phyloP scores from a whole-genome alignment of 768 basidiomycete genomes.

The Mycena galericulata region DNA sequence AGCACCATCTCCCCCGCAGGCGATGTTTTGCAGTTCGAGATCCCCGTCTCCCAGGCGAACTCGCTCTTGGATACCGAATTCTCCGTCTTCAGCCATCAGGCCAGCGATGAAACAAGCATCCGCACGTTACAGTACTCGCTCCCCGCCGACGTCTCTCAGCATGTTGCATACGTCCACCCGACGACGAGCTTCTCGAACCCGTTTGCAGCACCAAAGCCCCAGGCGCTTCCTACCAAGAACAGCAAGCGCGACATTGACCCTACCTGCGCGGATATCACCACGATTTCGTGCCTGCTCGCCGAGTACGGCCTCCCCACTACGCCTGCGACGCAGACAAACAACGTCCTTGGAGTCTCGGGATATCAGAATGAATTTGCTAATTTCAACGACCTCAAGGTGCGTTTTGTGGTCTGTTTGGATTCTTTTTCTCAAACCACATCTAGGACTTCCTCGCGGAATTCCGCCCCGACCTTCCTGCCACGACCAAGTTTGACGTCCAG shows the following conservation, averaged over 20 bases:
- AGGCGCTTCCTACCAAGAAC: slow-evolving; percentile 2
- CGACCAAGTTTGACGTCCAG: slow-evolving; percentile 31
- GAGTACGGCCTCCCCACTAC: slow-evolving; percentile 50
- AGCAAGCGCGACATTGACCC: slow-evolving; percentile 22
- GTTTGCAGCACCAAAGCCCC: slow-evolving; percentile 3
- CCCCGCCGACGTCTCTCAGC: neutral
- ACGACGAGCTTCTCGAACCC: slow-evolving; percentile 46
- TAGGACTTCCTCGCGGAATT: slow-evolving; percentile 22
- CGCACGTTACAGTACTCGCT: slow-evolving; percentile 44
- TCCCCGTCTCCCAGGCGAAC: slow-evolving; percentile 48
- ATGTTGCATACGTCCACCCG: slow-evolving; percentile 38
- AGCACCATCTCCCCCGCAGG: slow-evolving; percentile 31
- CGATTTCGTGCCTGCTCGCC: slow-evolving; percentile 34
- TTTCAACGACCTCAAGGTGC: slow-evolving; percentile 30
- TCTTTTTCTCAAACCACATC: neutral
- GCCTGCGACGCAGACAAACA: slow-evolving; percentile 38
- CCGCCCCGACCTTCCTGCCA: slow-evolving; percentile 30
- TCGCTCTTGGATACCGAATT: slow-evolving; percentile 42
- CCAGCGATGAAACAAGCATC: slow-evolving; percentile 45
- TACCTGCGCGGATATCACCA: slow-evolving; percentile 20
- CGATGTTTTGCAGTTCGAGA: slow-evolving; percentile 46
- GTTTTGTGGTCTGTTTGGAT: neutral
- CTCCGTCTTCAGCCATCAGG: slow-evolving; percentile 45
- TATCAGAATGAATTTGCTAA: slow-evolving; percentile 38
- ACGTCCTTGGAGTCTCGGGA: slow-evolving; percentile 47